Conservation (phyloP, 169 alveolate genomes). For the Plasmodium inui region DNA sequence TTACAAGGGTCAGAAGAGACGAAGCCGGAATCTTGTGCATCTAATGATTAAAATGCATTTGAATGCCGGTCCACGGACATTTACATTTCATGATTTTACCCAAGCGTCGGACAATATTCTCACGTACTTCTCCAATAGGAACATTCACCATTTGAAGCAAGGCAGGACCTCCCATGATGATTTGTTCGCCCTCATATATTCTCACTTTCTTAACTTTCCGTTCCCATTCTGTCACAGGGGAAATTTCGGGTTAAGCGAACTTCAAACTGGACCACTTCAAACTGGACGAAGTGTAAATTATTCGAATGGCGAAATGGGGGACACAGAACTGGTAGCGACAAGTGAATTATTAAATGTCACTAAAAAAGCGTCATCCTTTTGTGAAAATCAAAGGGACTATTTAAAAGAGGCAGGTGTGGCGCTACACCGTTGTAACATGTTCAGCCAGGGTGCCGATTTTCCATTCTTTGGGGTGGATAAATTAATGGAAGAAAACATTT, state of each 20-base stretch:
- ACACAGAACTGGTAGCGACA: background rate
- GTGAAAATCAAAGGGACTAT: slow-evolving; percentile 30
- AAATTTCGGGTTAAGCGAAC: slow-evolving; percentile 6
- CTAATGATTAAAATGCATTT: slow-evolving; percentile 42
- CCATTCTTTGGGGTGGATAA: background rate
- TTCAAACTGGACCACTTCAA: slow-evolving; percentile 9
- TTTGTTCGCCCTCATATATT: slow-evolving; percentile 5
- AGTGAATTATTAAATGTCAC: background rate
- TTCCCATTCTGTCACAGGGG: slow-evolving; percentile 9
- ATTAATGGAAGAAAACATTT: slow-evolving; percentile 31
- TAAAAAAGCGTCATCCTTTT: background rate
- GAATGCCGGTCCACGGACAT: slow-evolving; percentile 18
- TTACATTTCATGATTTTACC: slow-evolving; percentile 30
- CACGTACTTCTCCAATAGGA: slow-evolving; percentile 5
- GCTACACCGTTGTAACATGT: background rate
- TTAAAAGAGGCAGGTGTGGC: slow-evolving; percentile 4
- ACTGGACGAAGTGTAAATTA: background rate
- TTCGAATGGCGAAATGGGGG: slow-evolving; percentile 21
- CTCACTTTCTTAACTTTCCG: slow-evolving; percentile 41
- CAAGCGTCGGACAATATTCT: slow-evolving; percentile 31
- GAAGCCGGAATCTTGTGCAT: slow-evolving; percentile 12
- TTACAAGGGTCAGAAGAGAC: slow-evolving; percentile 4
- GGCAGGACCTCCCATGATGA: slow-evolving; percentile 5
- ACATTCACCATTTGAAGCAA: slow-evolving; percentile 2
- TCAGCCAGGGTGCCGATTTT: slow-evolving; percentile 2